A percentile compares a stretch with the other conserved stretches of the same genome.
These are phyloP conservation scores for Speleostelium caveatum DNA, from an alignment of 78 protist species.

Conservation along the genomic window DNA sequence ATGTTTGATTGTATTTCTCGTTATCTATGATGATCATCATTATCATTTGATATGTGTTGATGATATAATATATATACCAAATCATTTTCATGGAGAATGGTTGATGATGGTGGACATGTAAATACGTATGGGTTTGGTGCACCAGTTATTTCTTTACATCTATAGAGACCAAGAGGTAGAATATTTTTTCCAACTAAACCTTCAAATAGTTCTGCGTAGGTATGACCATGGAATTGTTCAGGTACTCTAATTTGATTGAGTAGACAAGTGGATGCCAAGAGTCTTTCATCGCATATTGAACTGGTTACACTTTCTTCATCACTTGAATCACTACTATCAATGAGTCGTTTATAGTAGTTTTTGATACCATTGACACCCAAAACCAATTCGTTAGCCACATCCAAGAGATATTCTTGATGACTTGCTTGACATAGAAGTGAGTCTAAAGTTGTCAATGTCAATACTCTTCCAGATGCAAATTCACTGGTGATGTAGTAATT, in stretches of 20 bases:
- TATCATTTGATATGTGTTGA: neutral
- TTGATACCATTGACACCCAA: conserved; percentile 74
- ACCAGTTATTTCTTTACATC: conserved; percentile 76
- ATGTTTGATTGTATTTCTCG: neutral
- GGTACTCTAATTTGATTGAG: conserved; percentile 73
- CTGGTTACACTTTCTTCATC: neutral
- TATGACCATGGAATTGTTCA: conserved; percentile 57
- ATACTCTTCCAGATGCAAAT: conserved; percentile 62
- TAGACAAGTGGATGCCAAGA: conserved; percentile 6
- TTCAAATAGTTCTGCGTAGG: conserved; percentile 52
- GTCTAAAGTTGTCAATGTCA: conserved; percentile 46
- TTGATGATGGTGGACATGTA: conserved; percentile 66
- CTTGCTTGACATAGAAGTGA: conserved; percentile 62
- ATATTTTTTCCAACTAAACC: conserved; percentile 46
- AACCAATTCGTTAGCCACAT: conserved; percentile 56
- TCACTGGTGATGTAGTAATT: conserved; percentile 67
- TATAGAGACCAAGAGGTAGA: conserved; percentile 45
- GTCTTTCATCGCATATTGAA: conserved; percentile 1
- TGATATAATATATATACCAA: conserved; percentile 59
- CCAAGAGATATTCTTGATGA: conserved; percentile 64
- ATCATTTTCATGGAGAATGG: conserved; percentile 68
- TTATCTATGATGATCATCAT: neutral
- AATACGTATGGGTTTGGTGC: conserved; percentile 75
- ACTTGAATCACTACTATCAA: conserved; percentile 3
- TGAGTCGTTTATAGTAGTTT: conserved; percentile 41